phyloP scores from a whole-genome alignment of 2,329 filamentous ascomycete species.

The Penicillium capsulatum region DNA sequence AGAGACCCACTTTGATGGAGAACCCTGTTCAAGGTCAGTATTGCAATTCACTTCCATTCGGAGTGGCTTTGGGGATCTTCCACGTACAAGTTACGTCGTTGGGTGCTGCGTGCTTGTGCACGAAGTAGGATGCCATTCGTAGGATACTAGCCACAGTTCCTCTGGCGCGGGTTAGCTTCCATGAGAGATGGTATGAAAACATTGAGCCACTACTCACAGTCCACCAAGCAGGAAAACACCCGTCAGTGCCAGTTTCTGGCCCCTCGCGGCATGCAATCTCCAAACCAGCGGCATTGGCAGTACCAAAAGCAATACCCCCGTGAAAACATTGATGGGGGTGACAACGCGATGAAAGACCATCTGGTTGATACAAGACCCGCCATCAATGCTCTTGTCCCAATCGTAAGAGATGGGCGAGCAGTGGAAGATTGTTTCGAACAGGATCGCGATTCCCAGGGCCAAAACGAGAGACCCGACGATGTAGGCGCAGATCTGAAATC shows the following conservation, averaged over 20 bases:
- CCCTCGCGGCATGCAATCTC: constrained; percentile 8
- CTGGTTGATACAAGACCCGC: constrained; percentile 19
- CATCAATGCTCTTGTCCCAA: constrained; percentile 14
- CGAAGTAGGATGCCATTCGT: constrained; percentile 15
- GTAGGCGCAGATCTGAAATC: constrained; percentile 17
- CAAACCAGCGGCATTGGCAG: constrained; percentile 15
- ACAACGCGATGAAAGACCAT: constrained; percentile 17
- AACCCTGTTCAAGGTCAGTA: constrained; percentile 17
- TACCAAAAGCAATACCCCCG: constrained; percentile 8
- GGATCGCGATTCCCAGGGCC: constrained; percentile 15
- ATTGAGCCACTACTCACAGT: constrained; percentile 22
- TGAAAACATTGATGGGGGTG: constrained; percentile 15
- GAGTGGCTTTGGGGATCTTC: background rate
- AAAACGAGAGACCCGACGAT: constrained; percentile 18
- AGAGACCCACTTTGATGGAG: constrained; percentile 17
- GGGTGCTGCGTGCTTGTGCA: background rate
- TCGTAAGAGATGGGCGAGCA: constrained; percentile 18
- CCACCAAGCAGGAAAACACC: constrained; percentile 22
- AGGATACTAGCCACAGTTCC: constrained; percentile 19
- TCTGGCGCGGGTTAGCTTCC: constrained; percentile 3
- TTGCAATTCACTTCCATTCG: too few relatives aligned
- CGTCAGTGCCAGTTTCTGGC: constrained; percentile 19
- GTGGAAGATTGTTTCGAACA: constrained; percentile 24
- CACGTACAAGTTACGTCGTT: constrained; percentile 17
- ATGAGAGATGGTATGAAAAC: too few relatives aligned